Evolutionary conservation across 257 asterid species (phyloP), one percentile per base, ranked within the genome.

Genomic region (Solanum piurae): DNA sequence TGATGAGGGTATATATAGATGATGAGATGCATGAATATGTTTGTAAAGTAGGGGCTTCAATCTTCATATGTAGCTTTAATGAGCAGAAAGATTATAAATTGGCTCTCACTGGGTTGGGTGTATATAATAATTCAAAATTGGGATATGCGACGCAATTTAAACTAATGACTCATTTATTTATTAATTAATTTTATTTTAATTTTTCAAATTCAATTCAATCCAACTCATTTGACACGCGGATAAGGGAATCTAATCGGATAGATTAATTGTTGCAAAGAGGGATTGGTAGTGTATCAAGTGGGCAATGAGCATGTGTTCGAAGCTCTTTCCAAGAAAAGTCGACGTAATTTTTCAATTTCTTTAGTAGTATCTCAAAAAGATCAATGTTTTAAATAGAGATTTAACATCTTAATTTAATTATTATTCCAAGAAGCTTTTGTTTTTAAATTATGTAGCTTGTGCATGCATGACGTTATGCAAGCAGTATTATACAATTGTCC

Each of bases 231-330:
- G 23, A 49, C 60, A 49, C 60, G 7, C 12, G 42, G 7, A 72
- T 72, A 9, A 4, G 34, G 44, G 44, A 33, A 31, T 72, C 27
- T 9, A 18, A 33, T 29, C 11, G 23, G 75, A 29, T 21, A 75
- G 23, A 75, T 9, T 75, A 75, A n/a, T 12, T 44, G 31, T 25
- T n/a, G 36, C 60, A 11, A 36, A 37, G 83, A 38, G 33, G 55
- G 3, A 5, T 38, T 40, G 60, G 12, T 25, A 44, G 38, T 14
- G 64, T 42, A 20, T 42, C 66, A 79, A 86, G 80, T 75, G 86
- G 83, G 74, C 46, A 73, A 29, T 82, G 33, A 85, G 88, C 89
- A 85, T 84, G 86, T 89, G 88, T 76, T 25, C 25, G n/a, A 25
- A 46, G 83, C 88, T 64, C 13, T 34, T 89, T 37, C 75, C 88